Base-by-base conservation (phyloP, 2,329 filamentous ascomycete species). In the Ascochyta lentis region DNA sequence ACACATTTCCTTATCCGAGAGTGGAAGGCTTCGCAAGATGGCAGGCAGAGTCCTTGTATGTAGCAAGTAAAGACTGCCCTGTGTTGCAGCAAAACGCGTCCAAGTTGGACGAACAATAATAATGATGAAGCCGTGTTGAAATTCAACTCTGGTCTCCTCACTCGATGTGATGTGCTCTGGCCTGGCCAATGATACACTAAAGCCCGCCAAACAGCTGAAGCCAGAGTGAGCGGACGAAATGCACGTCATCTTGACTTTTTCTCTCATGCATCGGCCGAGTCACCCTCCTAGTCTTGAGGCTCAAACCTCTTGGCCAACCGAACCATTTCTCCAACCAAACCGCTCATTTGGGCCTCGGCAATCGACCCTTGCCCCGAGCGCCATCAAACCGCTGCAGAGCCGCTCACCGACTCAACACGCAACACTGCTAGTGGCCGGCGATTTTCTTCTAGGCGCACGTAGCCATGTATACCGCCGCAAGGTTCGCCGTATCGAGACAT, bases 401-500 rank as follows among this genome's bases (percentile, higher is more conserved):
- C 49, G 46, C 55, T 62, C 63, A 63, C 65, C 57, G 60, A 62
- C 61, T 57, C 54, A 57, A 57, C 35, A 52, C 42, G 35, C 52
- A 44, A 46, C 52, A 50, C 50, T 47, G 45, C 48, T 59, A 59
- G 56, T 47, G 49, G 56, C 48, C 41, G 47, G 37, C 33, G 39
- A 52, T 45, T 56, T 61, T 54, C 53, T 56, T 58, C 59, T 60
- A 48, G 59, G 48, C 54, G 41, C 44, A 52, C 47, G 44, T 59
- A 59, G 46, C 45, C 56, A 67, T 68, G 63, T 61, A 52, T 52
- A 27, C 39, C 40, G 49, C 65, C 61, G 65, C 66, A 69, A 69
- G 65, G 55, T 58, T 63, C 52, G 51, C 66, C 63, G 45, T 60
- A 59, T 67, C 59, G 60, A 66, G 66, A 56, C 58, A 67, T 65